These are phyloP conservation scores for Aspergillus aculeatinus DNA, from an alignment of 2,329 filamentous ascomycete species.

Conservation along the genomic window DNA sequence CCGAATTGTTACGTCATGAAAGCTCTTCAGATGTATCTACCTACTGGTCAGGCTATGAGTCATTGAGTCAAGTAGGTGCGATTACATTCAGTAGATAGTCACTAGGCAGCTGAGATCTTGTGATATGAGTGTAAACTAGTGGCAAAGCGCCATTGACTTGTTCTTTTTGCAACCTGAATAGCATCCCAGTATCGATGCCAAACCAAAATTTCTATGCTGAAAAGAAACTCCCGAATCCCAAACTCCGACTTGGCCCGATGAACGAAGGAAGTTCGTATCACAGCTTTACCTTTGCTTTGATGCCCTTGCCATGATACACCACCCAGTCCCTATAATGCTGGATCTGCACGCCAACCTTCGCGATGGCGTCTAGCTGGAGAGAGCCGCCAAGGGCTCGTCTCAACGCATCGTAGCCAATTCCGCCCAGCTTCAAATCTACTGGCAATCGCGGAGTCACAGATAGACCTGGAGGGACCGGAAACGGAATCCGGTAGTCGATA, in stretches of 20 bases:
- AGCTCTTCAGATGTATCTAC: neutral
- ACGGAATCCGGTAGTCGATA: conserved; percentile 72
- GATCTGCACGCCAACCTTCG: conserved; percentile 71
- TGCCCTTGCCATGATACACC: conserved; percentile 68
- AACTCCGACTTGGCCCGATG: neutral
- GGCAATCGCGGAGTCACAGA: conserved; percentile 74
- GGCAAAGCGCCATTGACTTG: neutral
- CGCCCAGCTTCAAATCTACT: conserved; percentile 74
- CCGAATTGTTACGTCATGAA: neutral
- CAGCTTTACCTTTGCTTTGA: conserved; percentile 62
- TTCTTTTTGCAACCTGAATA: neutral
- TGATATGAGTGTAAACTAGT: neutral
- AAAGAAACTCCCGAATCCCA: neutral
- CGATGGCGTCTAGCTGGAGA: conserved; percentile 75
- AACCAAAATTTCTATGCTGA: neutral
- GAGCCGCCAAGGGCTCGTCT: conserved; percentile 75
- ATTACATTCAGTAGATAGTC: neutral
- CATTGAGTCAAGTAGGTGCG: neutral
- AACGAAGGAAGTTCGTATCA: conserved; percentile 3
- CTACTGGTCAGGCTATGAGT: neutral
- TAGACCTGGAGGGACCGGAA: conserved; percentile 72
- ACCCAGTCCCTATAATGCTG: conserved; percentile 73
- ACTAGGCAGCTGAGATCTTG: neutral
- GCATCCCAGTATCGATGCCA: neutral
- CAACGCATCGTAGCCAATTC: conserved; percentile 80